phyloP scores from a whole-genome alignment of 768 basidiomycete species.

The Tricholoma hemisulphureum region DNA sequence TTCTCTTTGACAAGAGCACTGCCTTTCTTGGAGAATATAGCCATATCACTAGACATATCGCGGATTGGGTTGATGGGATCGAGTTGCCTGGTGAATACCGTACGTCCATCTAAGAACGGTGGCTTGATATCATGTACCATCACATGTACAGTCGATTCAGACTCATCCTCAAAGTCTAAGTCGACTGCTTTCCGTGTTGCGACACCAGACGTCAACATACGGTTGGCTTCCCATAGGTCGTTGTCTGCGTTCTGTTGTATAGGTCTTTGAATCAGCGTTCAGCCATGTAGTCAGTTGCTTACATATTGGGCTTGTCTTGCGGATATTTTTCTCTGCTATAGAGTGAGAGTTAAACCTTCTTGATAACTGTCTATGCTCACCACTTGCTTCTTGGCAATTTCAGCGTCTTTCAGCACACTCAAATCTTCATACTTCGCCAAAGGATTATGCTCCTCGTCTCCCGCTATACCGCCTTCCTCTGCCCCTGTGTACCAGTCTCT shows the following conservation, averaged over 20 bases:
- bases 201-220: constrained; percentile 95
- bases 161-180: constrained; percentile 94
- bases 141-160: constrained; percentile 94
- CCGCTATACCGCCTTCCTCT: constrained; percentile 82
- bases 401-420: constrained; percentile 61
- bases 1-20: constrained; percentile 92
- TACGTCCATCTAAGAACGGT: constrained; percentile 95
- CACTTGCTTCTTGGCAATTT: constrained; percentile 73
- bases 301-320: constrained; percentile 97
- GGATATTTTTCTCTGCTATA: constrained; percentile 74
- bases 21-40: constrained; percentile 96
- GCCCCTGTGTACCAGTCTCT: constrained; percentile 96
- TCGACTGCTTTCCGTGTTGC: constrained; percentile 85
- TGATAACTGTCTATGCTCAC: constrained; percentile 37
- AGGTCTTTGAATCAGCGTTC: neutral
- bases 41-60: constrained; percentile 92
- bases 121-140: constrained; percentile 97
- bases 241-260: constrained; percentile 85
- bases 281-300: constrained; percentile 26
- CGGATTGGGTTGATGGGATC: constrained; percentile 97
- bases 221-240: constrained; percentile 97
- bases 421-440: constrained; percentile 92
- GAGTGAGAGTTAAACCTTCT: constrained; percentile 11
- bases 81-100: constrained; percentile 93
- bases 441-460: constrained; percentile 91